Percentiles rank a stretch among this genome's conserved stretches.
Evolutionary conservation across 257 asterid genomes (phyloP).

Genomic region (Plectranthus barbatus): DNA sequence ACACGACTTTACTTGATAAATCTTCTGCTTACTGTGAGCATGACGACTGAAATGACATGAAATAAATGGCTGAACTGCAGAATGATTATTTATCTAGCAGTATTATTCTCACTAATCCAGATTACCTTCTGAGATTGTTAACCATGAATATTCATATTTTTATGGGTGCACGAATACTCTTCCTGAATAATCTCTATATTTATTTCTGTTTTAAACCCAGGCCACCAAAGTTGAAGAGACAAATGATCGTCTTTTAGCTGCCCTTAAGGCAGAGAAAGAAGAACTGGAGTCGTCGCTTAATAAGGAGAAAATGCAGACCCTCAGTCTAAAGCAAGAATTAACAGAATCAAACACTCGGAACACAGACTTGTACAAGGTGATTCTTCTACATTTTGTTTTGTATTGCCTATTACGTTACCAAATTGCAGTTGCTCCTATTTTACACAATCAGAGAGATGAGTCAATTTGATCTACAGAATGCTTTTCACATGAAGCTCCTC

Average conservation of each 20-base stretch:
- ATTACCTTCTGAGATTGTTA: slow-evolving; percentile 2
- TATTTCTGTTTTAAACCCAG: slow-evolving; percentile 30
- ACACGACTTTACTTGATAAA: not conserved
- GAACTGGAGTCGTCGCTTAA: slow-evolving; percentile 62
- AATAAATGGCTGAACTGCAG: not conserved
- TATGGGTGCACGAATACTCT: slow-evolving; percentile 2
- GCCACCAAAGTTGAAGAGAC: slow-evolving; percentile 50
- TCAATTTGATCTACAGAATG: too few species aligned
- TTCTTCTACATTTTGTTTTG: slow-evolving; percentile 11
- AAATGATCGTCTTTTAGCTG: slow-evolving; percentile 40
- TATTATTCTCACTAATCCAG: not conserved
- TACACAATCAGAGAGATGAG: too few species aligned
- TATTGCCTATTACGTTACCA: not conserved
- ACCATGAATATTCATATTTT: not conserved
- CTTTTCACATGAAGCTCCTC: too few species aligned
- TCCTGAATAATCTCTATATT: slow-evolving; percentile 4
- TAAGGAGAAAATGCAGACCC: slow-evolving; percentile 61
- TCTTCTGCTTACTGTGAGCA: not conserved
- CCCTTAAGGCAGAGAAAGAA: slow-evolving; percentile 62
- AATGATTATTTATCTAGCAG: slow-evolving; percentile 10
- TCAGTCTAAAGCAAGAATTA: slow-evolving; percentile 64
- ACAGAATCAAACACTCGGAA: slow-evolving; percentile 64
- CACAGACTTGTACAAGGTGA: slow-evolving; percentile 78
- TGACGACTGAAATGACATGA: not conserved
- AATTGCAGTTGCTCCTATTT: not conserved